Evolutionary conservation across 2,329 filamentous ascomycete species (phyloP).

Genomic region (Paracoccidioides lutzii): DNA sequence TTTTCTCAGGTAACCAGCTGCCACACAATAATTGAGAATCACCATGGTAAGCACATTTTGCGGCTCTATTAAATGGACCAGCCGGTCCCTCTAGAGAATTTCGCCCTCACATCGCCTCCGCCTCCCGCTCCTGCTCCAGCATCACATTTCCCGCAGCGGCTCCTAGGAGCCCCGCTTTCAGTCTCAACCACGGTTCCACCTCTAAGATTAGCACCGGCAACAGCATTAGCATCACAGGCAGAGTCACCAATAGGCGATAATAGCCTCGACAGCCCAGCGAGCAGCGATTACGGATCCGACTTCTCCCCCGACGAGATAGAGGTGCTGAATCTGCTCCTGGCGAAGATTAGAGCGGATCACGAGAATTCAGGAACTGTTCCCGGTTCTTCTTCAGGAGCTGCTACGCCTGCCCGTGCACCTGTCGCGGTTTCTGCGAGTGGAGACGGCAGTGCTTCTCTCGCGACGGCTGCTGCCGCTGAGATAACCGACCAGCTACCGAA

Average conservation of each 20-base stretch:
- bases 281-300: constrained; percentile 53
- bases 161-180: too few species aligned
- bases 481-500: too few species aligned
- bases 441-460: background rate
- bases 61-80: background rate
- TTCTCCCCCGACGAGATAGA: constrained; percentile 46
- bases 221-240: background rate
- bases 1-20: too few species aligned
- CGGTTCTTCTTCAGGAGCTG: background rate
- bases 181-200: background rate
- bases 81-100: background rate
- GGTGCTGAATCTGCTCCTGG: constrained; percentile 39
- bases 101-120: background rate
- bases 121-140: too few species aligned
- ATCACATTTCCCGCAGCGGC: too few species aligned
- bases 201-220: background rate
- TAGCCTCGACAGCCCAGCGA: background rate
- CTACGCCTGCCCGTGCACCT: background rate
- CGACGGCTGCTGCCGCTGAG: background rate
- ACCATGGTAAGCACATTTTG: background rate
- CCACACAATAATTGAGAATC: background rate
- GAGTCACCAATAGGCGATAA: background rate
- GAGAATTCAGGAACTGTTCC: background rate
- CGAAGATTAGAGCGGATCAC: constrained; percentile 27
- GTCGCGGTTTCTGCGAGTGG: too few species aligned